A percentile compares a stretch with the other conserved stretches of the same genome.
phyloP scores from a whole-genome alignment of 805 yeast genomes.

The Metschnikowia vanudenii region DNA sequence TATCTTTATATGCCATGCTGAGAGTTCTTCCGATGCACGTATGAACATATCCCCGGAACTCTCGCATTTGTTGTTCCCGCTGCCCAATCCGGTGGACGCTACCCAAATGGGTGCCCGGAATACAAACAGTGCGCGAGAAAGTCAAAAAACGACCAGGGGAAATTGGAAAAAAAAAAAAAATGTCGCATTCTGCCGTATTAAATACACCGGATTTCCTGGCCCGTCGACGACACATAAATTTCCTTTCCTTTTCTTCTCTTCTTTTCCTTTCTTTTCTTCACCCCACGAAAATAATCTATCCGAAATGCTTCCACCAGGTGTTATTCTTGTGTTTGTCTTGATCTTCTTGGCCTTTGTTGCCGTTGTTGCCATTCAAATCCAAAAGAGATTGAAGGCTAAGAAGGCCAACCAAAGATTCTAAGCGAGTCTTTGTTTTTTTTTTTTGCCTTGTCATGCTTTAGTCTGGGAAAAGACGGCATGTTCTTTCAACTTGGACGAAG shows the following conservation, averaged over 20 bases:
- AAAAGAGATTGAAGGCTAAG: constrained; percentile 43
- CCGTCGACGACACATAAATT: neutral
- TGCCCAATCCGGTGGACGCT: constrained; percentile 9
- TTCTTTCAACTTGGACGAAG: neutral
- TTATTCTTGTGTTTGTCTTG: constrained; percentile 64
- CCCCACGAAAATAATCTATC: constrained; percentile 8
- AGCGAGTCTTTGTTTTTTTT: constrained; percentile 1
- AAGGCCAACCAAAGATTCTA: constrained; percentile 33
- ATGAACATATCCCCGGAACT: constrained; percentile 7
- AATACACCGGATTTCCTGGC: constrained; percentile 9
- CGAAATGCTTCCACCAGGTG: constrained; percentile 70
- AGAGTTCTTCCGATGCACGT: no score
- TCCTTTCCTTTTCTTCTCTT: constrained; percentile 9
- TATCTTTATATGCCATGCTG: neutral
- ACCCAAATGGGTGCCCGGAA: constrained; percentile 6
- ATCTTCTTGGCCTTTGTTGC: constrained; percentile 47
- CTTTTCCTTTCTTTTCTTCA: neutral
- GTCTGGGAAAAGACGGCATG: neutral
- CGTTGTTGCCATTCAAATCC: constrained; percentile 36
- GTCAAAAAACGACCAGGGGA: constrained; percentile 1
- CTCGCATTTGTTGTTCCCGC: constrained; percentile 11
- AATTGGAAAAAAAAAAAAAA: constrained; percentile 2
- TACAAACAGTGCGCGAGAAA: constrained; percentile 12
- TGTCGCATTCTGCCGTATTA: constrained; percentile 9
- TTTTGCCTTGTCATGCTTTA: neutral